Base-by-base conservation (phyloP, 768 basidiomycete genomes). In the Leccinum arenicola region DNA sequence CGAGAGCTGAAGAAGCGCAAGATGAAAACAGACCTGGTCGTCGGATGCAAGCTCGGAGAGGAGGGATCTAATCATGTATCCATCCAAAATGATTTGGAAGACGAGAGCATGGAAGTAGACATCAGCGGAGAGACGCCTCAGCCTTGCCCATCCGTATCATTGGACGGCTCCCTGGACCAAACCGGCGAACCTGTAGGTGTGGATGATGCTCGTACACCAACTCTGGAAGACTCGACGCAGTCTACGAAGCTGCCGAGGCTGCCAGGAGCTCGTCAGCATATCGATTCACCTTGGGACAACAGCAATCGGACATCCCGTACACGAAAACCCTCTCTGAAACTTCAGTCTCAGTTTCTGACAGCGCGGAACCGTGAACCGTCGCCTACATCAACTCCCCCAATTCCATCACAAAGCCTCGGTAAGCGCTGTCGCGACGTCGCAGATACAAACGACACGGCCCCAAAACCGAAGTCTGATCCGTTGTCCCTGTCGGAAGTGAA, bases 91-190 rank as follows among this genome's bases (percentile, higher is more conserved):
- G 86, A 88, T 62, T 67, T 80, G 3, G 83, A 80, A 29, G 86
- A 88, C 58, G 85, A 87, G 67, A 85, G 79, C 56, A 77, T 73
- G 50, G 82, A 85, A 43, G 84, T 87, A 11, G 85, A 88, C 61
- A 78, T 87, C 33, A 77, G 74, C 6, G 60, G 74, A 25, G 77
- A 75, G 36, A 76, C 56, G 10, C 55, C 64, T 40, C 68, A 47
- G 17, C 72, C 49, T 66, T 72, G 61, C 65, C 56, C 51, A 12
- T 62, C 72, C 60, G 53, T 58, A 21, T 62, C 56, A 50, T 55
- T 62, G 49, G 63, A 66, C 27, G 49, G 40, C 25, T 23, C 50
- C 33, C 57, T 50, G 29, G 57, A 63, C 49, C 57, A 58, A 50
- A 35, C 43, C 17, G 25, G 48, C n/a, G 56, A 58, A 19, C 25